A percentile compares a stretch with the other conserved stretches of the same genome.
phyloP scores from a whole-genome alignment of 345 rosid genomes.

The Camelina laxa region DNA sequence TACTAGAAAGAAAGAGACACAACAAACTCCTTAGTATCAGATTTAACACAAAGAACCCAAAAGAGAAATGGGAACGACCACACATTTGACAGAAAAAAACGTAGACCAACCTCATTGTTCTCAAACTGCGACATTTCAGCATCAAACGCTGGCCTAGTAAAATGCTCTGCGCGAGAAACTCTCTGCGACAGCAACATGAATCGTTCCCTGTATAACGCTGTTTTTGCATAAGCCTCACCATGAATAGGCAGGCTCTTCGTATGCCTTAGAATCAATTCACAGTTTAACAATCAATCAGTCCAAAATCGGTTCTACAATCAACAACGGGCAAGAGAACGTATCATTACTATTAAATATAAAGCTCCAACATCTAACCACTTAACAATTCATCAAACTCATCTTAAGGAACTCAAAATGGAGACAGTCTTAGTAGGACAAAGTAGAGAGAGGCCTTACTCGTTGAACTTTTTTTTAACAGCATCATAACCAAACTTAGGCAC shows the following conservation, averaged over 20 bases:
- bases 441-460: conserved; percentile 52
- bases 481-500: conserved; percentile 80
- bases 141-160: conserved; percentile 76
- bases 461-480: conserved; percentile 75
- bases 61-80: neutral
- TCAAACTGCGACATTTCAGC: conserved; percentile 60
- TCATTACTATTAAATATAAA: too few relatives aligned
- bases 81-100: neutral
- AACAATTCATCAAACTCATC: neutral
- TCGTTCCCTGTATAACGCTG: conserved; percentile 73
- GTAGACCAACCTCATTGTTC: conserved; percentile 66
- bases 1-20: conserved; percentile 38
- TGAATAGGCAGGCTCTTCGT: conserved; percentile 64
- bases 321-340: neutral
- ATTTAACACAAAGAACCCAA: neutral
- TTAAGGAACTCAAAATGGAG: neutral
- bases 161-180: conserved; percentile 79
- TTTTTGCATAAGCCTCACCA: conserved; percentile 80
- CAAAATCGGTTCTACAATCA: neutral
- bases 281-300: neutral
- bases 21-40: conserved; percentile 17
- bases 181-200: conserved; percentile 77
- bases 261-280: conserved; percentile 55
- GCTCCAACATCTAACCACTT: too few relatives aligned
- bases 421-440: neutral